Base-by-base conservation (phyloP, 2,329 filamentous ascomycete species). In the Lachnellula cervina region DNA sequence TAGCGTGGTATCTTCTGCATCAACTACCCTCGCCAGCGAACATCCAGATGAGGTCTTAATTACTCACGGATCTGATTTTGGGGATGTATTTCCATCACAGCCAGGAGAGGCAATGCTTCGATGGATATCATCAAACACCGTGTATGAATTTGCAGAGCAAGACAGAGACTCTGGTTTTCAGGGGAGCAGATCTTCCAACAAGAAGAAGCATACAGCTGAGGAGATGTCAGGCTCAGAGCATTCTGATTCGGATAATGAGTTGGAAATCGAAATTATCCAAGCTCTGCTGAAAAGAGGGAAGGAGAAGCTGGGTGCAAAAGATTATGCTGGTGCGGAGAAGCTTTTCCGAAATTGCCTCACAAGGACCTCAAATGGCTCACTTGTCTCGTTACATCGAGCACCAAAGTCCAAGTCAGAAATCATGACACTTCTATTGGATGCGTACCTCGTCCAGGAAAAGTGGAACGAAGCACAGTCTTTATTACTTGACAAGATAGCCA, bases 61-160 rank as follows among this genome's bases (percentile, higher is more conserved):
- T 3, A 48, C 37, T 16, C 42, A 53, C 32, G 56, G 53, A 7
- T 53, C 50, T 8, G 49, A 61, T 37, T 61, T 59, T 32, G 59
- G 52, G 9, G 57, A 61, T 23, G 42, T 28, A 14, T 58, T 61
- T 47, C 54, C 52, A 19, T 28, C 46, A 4, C 13, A 58, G 35
- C 55, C 49, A 32, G 43, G 51, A 4, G 57, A 59, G 37, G 53
- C 52, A 19, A 61, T 61, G 52, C 43, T 54, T 4, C 38, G 57
- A 45, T 61, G 51, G 57, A 54, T 56, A 38, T 55, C 57, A 23
- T 61, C 59, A 0, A 56, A 59, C 21, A 51, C 59, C 3, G 43
- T 61, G 23, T 61, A 57, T 45, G 49, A 59, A 44, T 55, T 56
- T 43, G 54, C 59, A 37, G 52, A 57, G 38, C 43, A 48, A 21